Percentiles rank a stretch among this genome's conserved stretches.
phyloP scores from a whole-genome alignment of 805 yeast species.

The Zygosaccharomyces rouxii region DNA sequence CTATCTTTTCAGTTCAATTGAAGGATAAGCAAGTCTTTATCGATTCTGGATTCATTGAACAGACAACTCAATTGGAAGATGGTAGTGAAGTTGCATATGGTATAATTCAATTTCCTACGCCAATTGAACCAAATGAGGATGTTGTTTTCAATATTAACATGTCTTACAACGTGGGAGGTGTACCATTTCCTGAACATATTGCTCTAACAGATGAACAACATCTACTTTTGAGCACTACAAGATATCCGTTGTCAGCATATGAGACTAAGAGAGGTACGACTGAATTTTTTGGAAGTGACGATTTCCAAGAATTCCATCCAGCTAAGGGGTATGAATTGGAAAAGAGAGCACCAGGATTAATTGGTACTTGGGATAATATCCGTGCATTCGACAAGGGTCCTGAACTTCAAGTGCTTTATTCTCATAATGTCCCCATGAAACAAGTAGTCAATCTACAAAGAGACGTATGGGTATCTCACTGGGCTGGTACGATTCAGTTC shows the following conservation, averaged over 20 bases:
- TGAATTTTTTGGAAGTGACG: conserved; percentile 31
- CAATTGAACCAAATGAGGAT: conserved; percentile 60
- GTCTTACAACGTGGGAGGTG: conserved; percentile 44
- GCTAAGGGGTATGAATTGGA: conserved; percentile 30
- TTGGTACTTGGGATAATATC: conserved; percentile 50
- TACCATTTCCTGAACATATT: conserved; percentile 63
- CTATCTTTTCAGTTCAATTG: conserved; percentile 43
- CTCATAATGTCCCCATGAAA: conserved; percentile 61
- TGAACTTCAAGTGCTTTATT: conserved; percentile 56
- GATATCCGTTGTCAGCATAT: conserved; percentile 60
- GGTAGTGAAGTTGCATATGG: conserved; percentile 39
- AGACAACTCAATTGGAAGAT: conserved; percentile 21
- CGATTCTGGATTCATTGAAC: conserved; percentile 29
- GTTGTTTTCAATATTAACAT: conserved; percentile 46
- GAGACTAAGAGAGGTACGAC: conserved; percentile 51
- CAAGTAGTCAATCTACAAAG: conserved; percentile 59
- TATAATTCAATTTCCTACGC: conserved; percentile 52
- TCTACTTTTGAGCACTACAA: conserved; percentile 49
- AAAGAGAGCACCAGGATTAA: conserved; percentile 42
- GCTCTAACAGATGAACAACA: conserved; percentile 58
- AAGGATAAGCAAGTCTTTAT: conserved; percentile 24
- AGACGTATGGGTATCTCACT: conserved; percentile 84
- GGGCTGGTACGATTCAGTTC: conserved; percentile 65
- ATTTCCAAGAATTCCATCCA: conserved; percentile 19
- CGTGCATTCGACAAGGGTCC: conserved; percentile 42